Evolutionary conservation across 176 grass and related monocot genomes (phyloP).

Genomic region (Tillandsia fasciculata): DNA sequence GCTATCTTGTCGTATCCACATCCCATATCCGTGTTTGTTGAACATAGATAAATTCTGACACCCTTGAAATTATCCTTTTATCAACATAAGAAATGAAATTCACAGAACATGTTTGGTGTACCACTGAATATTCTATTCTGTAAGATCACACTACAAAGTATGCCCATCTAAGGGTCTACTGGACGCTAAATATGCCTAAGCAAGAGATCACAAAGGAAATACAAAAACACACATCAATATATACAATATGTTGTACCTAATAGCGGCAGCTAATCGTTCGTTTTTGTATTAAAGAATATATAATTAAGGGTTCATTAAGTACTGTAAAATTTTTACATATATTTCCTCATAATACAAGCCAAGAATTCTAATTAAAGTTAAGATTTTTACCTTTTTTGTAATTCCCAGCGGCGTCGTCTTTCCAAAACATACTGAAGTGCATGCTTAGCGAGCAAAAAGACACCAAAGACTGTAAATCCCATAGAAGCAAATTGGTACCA

Average conservation of each 20-base stretch:
- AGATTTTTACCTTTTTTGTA: slow-evolving; percentile 63
- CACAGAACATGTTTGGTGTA: no score
- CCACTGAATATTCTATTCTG: not conserved
- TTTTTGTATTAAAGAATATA: no score
- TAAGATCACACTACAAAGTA: not conserved
- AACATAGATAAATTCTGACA: no score
- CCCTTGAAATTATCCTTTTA: no score
- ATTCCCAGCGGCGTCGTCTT: slow-evolving; percentile 44
- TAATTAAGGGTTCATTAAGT: no score
- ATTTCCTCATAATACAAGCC: not conserved
- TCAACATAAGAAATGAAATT: no score
- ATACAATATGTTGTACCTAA: no score
- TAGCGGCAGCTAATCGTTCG: no score
- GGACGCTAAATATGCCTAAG: not conserved
- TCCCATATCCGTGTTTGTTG: no score
- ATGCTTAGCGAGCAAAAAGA: slow-evolving; percentile 82
- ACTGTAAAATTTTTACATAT: not conserved
- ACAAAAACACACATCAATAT: not conserved
- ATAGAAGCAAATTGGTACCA: slow-evolving; percentile 79
- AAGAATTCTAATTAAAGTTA: not conserved
- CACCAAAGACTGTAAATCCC: slow-evolving; percentile 75
- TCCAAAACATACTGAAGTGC: slow-evolving; percentile 71
- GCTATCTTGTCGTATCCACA: no score
- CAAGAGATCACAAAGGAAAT: not conserved
- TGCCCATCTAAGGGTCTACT: not conserved